Percentiles rank a stretch among this genome's conserved stretches.
Conservation (phyloP, 2,329 filamentous ascomycete species). For the Fusarium odoratissimum region DNA sequence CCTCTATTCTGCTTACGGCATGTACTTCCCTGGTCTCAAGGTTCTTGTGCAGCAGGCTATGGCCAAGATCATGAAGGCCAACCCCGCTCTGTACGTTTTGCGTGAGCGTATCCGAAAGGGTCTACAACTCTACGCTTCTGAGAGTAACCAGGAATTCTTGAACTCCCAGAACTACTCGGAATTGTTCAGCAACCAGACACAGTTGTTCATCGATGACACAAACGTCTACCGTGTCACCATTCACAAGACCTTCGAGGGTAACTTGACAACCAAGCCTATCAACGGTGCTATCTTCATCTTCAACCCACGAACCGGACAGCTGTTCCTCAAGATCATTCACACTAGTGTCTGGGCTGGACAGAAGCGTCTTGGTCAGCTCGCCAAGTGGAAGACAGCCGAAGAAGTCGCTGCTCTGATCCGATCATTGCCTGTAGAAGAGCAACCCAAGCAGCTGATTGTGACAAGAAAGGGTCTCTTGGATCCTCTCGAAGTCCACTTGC, state of each 20-base stretch:
- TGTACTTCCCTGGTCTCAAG: constrained; percentile 98
- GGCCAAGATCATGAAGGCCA: constrained; percentile 99
- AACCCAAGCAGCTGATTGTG: constrained; percentile 98
- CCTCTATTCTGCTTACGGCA: constrained; percentile 95
- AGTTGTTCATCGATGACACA: constrained; percentile 98
- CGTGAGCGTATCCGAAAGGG: constrained; percentile 98
- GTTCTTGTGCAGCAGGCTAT: constrained; percentile 96
- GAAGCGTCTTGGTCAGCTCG: constrained; percentile 97
- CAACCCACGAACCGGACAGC: constrained; percentile 96
- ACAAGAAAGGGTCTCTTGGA: constrained; percentile 97
- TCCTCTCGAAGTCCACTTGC: constrained; percentile 94
- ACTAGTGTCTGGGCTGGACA: constrained; percentile 99
- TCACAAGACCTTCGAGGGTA: constrained; percentile 99
- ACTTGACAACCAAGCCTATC: constrained; percentile 98
- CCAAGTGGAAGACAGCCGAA: constrained; percentile 99
- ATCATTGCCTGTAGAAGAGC: constrained; percentile 95
- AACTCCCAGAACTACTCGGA: constrained; percentile 99
- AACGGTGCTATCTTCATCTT: constrained; percentile 99
- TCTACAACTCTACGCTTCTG: constrained; percentile 95
- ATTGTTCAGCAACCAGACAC: constrained; percentile 98
- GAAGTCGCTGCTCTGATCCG: constrained; percentile 98
- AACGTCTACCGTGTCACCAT: constrained; percentile 99
- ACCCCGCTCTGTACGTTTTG: constrained; percentile 94
- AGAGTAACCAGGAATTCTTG: constrained; percentile 98
- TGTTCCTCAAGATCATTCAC: constrained; percentile 99